phyloP scores from a whole-genome alignment of 768 basidiomycete species.

The Zangia roseola region DNA sequence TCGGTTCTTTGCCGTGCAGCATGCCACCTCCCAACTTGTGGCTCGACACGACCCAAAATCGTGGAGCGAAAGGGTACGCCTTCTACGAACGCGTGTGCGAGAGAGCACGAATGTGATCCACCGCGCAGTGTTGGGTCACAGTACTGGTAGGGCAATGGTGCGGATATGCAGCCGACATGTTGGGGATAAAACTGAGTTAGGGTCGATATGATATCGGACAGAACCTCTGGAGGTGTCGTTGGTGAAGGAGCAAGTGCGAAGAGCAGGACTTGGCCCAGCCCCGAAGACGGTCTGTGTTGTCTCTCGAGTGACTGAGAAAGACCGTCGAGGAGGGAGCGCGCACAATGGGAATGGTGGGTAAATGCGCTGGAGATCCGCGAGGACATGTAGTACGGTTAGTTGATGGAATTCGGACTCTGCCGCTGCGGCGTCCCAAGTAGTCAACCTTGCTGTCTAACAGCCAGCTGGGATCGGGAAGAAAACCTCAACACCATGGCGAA shows the following conservation, averaged over 20 bases:
- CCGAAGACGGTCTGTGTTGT: neutral
- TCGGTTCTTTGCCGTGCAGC: conserved; percentile 39
- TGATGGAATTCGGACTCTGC: too few species aligned
- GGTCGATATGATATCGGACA: conserved; percentile 39
- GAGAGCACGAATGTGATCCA: conserved; percentile 48
- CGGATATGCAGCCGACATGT: conserved; percentile 64
- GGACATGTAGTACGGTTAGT: too few species aligned
- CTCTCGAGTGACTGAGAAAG: conserved; percentile 8
- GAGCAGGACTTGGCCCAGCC: conserved; percentile 12
- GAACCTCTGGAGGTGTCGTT: conserved; percentile 16
- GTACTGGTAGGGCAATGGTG: conserved; percentile 38
- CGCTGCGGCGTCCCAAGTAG: too few species aligned
- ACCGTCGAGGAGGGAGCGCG: conserved; percentile 15
- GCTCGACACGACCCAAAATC: conserved; percentile 54
- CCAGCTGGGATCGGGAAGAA: too few species aligned
- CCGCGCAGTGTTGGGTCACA: conserved; percentile 4
- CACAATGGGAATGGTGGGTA: conserved; percentile 17
- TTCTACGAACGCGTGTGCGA: conserved; percentile 49
- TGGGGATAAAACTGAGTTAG: conserved; percentile 40
- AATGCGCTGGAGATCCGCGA: conserved; percentile 14
- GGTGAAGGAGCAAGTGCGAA: conserved; percentile 29
- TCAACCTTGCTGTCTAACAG: too few species aligned
- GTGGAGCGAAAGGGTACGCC: conserved; percentile 60
- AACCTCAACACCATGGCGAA: too few species aligned
- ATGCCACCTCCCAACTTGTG: conserved; percentile 75